Evolutionary conservation across 371 early-diverging fungal genomes (phyloP), one percentile per base, ranked within the genome.

Genomic region (Syncephalastrum racemosum): DNA sequence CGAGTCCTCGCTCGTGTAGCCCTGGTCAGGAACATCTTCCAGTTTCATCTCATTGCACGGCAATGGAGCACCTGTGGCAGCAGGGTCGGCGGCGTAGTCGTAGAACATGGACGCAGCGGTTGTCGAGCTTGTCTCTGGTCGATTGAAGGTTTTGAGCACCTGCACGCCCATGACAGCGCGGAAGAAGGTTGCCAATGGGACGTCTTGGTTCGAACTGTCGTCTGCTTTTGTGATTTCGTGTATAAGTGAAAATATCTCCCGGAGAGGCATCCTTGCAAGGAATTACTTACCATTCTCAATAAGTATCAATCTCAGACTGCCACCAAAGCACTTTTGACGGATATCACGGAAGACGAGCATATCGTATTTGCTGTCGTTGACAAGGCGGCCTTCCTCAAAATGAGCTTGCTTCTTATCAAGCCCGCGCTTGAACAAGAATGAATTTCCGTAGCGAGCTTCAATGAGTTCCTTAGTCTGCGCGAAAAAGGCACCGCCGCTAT

Each of bases 41-140:
- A 99, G 77, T 76, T 96, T 98, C 55, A 98, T 64, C 71, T 94
- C 93, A 56, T 79, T 82, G 59, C 90, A 90, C 8, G 86, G 74
- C 45, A 90, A 69, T 3, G 91, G 85, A 3, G 88, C 82, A 4
- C 96, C 96, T 22, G 85, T 81, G 13, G 67, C 64, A 3, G 54
- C 43, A 36, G 57, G 54, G 44, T 68, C 63, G 7, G 70, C 58
- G 44, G 62, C 64, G 36, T 86, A 86, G 49, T 86, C 86, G 50
- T 70, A 81, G 59, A 84, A 77, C 67, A 74, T 79, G 50, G 85
- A 79, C n/a, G 73, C 62, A 15, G 79, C 70, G 4, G 75, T 63
- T 7, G 82, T 68, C 1, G 77, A 77, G 18, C 79, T 64, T 1
- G 89, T 83, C 58, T 90, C 86, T 1, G 85, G 75, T 23, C 79